Evolutionary conservation across 306 rosid genomes (phyloP).

Genomic region (Betula pendula): DNA sequence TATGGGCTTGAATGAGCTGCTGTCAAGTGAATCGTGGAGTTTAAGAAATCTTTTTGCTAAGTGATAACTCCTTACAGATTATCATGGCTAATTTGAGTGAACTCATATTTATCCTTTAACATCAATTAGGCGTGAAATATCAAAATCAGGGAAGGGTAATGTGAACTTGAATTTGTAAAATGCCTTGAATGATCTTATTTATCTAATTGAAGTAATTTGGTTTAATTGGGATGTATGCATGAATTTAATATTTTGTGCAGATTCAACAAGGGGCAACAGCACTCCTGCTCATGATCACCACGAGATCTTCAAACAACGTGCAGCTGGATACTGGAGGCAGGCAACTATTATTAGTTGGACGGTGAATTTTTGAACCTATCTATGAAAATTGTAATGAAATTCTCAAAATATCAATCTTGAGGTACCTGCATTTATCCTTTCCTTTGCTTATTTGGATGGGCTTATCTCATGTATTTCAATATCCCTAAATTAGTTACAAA

Average conservation of each 20-base stretch:
- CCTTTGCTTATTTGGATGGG: neutral
- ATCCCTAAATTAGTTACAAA: neutral
- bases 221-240: constrained; percentile 6
- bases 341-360: constrained; percentile 71
- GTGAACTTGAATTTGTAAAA: constrained; percentile 27
- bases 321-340: constrained; percentile 66
- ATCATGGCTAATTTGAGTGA: no score
- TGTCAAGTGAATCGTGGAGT: no score
- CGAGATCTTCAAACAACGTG: constrained; percentile 39
- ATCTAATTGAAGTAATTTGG: constrained; percentile 10
- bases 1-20: no score
- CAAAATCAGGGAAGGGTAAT: constrained; percentile 25
- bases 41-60: no score
- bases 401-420: neutral
- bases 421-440: neutral
- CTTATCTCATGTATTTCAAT: neutral
- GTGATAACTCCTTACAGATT: no score
- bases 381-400: neutral
- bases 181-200: constrained; percentile 9
- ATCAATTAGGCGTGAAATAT: no score
- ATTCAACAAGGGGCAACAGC: neutral
- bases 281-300: constrained; percentile 9
- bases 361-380: constrained; percentile 40
- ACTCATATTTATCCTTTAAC: no score
- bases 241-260: constrained; percentile 15